These are phyloP conservation scores for Solanum corneliomulleri DNA, from an alignment of 257 asterid species.

Conservation along the genomic window DNA sequence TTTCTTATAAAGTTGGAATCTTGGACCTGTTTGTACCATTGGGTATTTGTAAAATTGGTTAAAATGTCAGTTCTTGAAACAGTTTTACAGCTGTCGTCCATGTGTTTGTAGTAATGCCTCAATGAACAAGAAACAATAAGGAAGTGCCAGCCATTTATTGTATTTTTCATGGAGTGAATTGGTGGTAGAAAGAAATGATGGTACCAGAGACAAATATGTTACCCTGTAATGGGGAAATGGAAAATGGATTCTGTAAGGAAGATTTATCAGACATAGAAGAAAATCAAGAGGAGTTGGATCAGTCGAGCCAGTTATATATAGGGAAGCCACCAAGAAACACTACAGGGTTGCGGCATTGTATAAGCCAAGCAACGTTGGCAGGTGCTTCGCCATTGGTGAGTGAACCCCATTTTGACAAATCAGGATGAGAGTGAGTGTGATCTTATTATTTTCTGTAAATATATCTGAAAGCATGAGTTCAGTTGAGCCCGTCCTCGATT, in stretches of 20 bases:
- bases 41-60: background rate
- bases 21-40: slow-evolving; percentile 7
- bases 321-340: slow-evolving; percentile 52
- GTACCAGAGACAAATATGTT: slow-evolving; percentile 34
- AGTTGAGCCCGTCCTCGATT: background rate
- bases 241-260: slow-evolving; percentile 33
- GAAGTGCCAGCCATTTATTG: background rate
- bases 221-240: slow-evolving; percentile 22
- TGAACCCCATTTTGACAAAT: background rate
- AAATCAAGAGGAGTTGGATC: slow-evolving; percentile 23
- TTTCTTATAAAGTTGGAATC: background rate
- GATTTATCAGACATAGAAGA: slow-evolving; percentile 16
- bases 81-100: slow-evolving; percentile 17
- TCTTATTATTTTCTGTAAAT: background rate
- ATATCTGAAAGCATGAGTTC: background rate
- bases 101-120: slow-evolving; percentile 3
- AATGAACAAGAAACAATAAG: background rate
- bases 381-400: slow-evolving; percentile 46
- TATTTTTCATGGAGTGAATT: slow-evolving; percentile 8
- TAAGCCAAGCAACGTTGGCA: slow-evolving; percentile 65
- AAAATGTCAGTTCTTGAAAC: slow-evolving; percentile 1
- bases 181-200: slow-evolving; percentile 18
- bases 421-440: background rate
- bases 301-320: slow-evolving; percentile 27
- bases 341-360: slow-evolving; percentile 73